Evolutionary conservation across 2,329 filamentous ascomycete species (phyloP), one percentile per base, ranked within the genome.

Genomic region (Byssothecium circinans): DNA sequence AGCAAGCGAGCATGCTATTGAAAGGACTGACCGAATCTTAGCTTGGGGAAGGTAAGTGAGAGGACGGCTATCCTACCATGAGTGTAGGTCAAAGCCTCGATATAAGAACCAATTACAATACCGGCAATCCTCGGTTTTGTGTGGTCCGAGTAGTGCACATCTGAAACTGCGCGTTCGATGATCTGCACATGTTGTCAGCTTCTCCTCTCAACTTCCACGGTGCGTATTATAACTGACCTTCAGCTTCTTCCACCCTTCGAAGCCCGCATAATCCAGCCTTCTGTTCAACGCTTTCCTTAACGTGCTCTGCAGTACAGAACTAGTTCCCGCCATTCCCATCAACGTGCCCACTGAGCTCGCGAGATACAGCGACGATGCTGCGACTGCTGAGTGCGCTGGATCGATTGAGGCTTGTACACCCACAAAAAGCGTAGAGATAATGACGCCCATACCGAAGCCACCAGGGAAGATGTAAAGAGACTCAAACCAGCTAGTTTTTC

Each of bases 391-490:
- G 27, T 56, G 47, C 7, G 36, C 22, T 1, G 53, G 56, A 22
- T 59, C 59, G 1, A 67, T 49, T 1, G 54, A 53, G 8, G 61
- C 61, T 45, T 63, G 59, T 2, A 66, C 38, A 17, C 53, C 54
- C 25, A 65, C 58, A 45, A 67, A 66, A 1, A 66, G 43, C 1
- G 61, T 58, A 1, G 60, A 64, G 20, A 51, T 53, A 3, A 57
- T 54, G 10, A 64, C 56, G 1, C 60, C 62, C n/a, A 50, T 58
- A 2, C 54, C 64, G 38, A 67, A 62, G 2, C 62, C 64, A 11
- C 60, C 62, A 0, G 61, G 61, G 27, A 64, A 45, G 19, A 66
- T 64, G 39, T 65, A 65, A 0, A 64, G 32, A 2, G 57, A 61
- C 39, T 65, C 62, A 15, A 59, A 42, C 54, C 54, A 59, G 23